Base-by-base conservation (phyloP, 2,329 filamentous ascomycete genomes). In the Remersonia thermophila region DNA sequence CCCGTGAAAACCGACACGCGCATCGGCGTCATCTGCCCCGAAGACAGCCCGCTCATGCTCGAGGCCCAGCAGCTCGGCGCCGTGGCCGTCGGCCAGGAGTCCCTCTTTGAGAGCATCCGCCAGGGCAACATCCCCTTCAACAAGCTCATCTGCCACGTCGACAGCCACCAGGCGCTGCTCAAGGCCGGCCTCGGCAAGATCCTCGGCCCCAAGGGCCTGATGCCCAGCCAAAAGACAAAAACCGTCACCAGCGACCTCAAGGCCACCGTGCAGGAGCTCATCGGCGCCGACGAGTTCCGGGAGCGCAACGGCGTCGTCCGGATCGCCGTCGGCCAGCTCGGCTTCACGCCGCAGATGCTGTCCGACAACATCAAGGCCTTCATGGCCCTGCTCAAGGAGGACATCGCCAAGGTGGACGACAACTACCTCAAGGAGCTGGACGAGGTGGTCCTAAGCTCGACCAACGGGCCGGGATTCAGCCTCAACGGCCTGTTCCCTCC, bases 21-120 rank as follows among this genome's bases (percentile, higher is more conserved):
- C 44, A 86, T 98, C 52, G 91, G 80, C 54, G 91, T 96, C 38
- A 83, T 98, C 48, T 89, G 82, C 56, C 77, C 83, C n/a, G 80
- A 89, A 37, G 79, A 77, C 46, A 86, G 82, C 45, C 71, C 76
- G 43, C 70, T 77, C 34, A 85, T 80, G 35, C 69, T 73, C 46
- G 79, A 84, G 35, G 91, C 93, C 3, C 70, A 70, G 25, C 69
- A 73, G 8, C 81, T 82, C 0, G 93, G 91, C 36, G 93, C 91
- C 12, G 70, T 78, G 1, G 66, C 89, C 3, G 84, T 87, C 1
- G 91, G 91, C 43, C 83, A 95, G 55, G 81, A 93, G 28, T 74
- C 79, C 2, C 67, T 98, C 4, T 94, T 98, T 55, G 76, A 85
- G 36, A 68, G 75, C 35, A 78, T 98, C 43, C 70, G 66, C 44